Base-by-base conservation (phyloP, 805 yeast genomes). In the Saccharomycopsis fibuligera region DNA sequence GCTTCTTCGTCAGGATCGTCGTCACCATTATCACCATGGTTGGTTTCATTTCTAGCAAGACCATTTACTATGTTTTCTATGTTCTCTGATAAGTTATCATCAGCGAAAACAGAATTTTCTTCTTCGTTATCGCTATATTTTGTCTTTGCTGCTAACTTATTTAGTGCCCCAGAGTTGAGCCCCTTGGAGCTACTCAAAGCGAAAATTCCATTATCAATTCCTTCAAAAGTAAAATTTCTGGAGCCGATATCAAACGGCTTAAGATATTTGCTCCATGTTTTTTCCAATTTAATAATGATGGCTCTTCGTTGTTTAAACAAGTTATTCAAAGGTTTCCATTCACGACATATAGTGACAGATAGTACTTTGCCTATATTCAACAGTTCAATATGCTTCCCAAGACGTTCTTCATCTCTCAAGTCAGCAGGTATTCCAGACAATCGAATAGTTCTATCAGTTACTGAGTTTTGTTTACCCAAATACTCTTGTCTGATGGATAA, bases 391-490 rank as follows among this genome's bases (percentile, higher is more conserved):
- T 87, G 93, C 33, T 79, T 74, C 49, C 77, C 81, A 56, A 91
- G 66, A 12, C 77, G 79, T n/a, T 73, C 72, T 56, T 81, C 89
- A 49, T 79, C 81, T 45, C 97, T 72, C 37, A 90, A 67, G 41
- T 81, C 80, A 0, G 86, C 82, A 0, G 98, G 97, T 3, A 91
- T 87, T 0, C 98, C 98, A 33, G 91, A 80, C 12, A 91, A 63
- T 50, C 91, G 70, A 36, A 93, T 82, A 1, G 98, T 93, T 61
- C 96, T 74, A 69, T 91, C 98, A 0, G 98, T 87, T 50, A 91
- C 74, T 8, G 96, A 82, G 61, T 84, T 84, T 62, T 90, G 97
- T 54, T 75, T 76, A 0, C 98, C 97, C 55, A 91, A 68, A 59
- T 86, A 84, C 45, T 67, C 68, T 65, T 91, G 98, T 54, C 98